Percentiles rank a stretch among this genome's conserved stretches.
Evolutionary conservation across 148 eudicot genomes (phyloP).

Genomic region (Chenopodium formosanum): DNA sequence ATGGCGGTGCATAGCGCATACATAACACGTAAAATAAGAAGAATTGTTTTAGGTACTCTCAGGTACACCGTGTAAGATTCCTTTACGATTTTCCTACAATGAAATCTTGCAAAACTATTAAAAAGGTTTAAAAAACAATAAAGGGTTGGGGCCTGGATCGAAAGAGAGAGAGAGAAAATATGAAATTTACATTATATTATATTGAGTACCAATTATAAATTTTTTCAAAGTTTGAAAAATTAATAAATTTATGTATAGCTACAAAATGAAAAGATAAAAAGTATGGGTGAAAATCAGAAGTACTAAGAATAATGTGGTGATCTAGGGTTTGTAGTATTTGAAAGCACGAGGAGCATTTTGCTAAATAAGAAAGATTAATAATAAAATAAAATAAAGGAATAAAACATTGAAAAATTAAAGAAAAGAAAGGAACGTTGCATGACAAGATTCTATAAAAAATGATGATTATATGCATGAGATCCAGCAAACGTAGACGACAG

Average conservation of each 20-base stretch:
- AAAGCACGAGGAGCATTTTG: background rate
- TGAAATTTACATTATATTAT: no score
- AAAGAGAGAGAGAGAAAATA: no score
- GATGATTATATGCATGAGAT: slow-evolving; percentile 38
- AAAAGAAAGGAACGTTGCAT: slow-evolving; percentile 17
- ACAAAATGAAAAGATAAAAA: no score
- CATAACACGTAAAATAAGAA: background rate
- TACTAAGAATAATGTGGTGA: background rate
- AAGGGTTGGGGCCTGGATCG: no score
- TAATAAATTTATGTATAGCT: no score
- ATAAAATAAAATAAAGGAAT: slow-evolving; percentile 1
- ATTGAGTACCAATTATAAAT: no score
- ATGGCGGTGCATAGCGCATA: background rate
- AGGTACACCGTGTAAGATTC: background rate
- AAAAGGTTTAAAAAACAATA: no score
- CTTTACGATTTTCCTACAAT: no score
- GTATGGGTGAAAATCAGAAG: background rate
- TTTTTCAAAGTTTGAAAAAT: no score
- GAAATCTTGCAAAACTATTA: background rate
- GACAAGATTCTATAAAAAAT: slow-evolving; percentile 22
- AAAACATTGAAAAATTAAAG: slow-evolving; percentile 1
- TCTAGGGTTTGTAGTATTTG: slow-evolving; percentile 15
- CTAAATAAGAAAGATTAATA: background rate
- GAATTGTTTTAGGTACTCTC: no score
- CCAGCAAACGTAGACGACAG: slow-evolving; percentile 26